Conservation (phyloP, 2,329 filamentous ascomycete species). For the Decorospora gaudefroyi region DNA sequence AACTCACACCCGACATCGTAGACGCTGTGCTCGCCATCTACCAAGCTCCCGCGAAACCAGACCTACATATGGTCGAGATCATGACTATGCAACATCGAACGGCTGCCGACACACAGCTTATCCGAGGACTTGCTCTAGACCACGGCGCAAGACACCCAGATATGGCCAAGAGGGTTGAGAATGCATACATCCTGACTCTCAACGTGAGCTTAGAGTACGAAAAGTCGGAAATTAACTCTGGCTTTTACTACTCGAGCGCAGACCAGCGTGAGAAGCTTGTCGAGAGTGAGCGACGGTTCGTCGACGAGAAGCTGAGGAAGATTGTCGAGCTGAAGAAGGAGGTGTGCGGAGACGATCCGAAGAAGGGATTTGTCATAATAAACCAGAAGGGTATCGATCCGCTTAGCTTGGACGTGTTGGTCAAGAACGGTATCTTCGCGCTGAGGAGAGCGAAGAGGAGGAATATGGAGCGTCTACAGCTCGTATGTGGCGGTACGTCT, state of each 20-base stretch:
- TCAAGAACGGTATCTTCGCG: slow-evolving; percentile 97
- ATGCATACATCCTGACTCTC: slow-evolving; percentile 90
- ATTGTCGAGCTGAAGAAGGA: slow-evolving; percentile 98
- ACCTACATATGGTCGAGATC: slow-evolving; percentile 98
- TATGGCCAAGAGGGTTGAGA: slow-evolving; percentile 96
- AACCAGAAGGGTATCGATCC: slow-evolving; percentile 99
- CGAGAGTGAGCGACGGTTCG: slow-evolving; percentile 92
- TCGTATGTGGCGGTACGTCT: slow-evolving; percentile 86
- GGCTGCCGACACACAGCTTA: slow-evolving; percentile 93
- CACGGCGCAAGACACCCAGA: slow-evolving; percentile 96
- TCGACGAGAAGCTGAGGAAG: slow-evolving; percentile 94
- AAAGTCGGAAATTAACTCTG: slow-evolving; percentile 98
- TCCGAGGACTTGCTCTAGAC: slow-evolving; percentile 88
- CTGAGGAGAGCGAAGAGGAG: slow-evolving; percentile 93
- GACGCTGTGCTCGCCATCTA: slow-evolving; percentile 96
- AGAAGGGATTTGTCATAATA: slow-evolving; percentile 96
- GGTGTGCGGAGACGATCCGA: slow-evolving; percentile 88
- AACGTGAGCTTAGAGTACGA: slow-evolving; percentile 98
- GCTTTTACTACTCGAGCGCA: slow-evolving; percentile 97
- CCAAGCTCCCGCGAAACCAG: slow-evolving; percentile 84
- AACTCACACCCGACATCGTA: slow-evolving; percentile 92
- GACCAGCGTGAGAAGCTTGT: slow-evolving; percentile 98
- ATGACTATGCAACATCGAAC: slow-evolving; percentile 99
- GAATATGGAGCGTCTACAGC: slow-evolving; percentile 98
- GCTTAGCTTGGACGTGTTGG: slow-evolving; percentile 89